Conservation (phyloP, 2,329 filamentous ascomycete species). For the Microdochium bolleyi region DNA sequence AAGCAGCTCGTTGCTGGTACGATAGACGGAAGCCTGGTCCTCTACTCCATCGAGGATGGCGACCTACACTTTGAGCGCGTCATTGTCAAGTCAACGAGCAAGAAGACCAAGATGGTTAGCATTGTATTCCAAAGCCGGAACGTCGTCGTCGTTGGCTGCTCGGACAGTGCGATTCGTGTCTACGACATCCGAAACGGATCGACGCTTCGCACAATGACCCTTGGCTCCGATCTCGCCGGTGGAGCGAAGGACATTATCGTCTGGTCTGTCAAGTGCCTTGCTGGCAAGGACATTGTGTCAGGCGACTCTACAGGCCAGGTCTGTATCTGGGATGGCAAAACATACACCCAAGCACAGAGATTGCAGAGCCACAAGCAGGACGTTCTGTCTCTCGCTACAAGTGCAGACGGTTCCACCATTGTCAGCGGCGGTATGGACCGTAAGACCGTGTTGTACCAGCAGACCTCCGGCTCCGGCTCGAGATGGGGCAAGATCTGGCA, state of each 20-base stretch:
- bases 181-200: conserved; percentile 78
- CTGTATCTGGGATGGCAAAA: conserved; percentile 88
- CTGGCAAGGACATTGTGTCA: conserved; percentile 84
- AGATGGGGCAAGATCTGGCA: conserved; percentile 85
- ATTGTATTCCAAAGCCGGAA: conserved; percentile 82
- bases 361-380: conserved; percentile 85
- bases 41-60: conserved; percentile 79
- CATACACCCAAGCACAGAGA: conserved; percentile 79
- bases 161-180: conserved; percentile 86
- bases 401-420: conserved; percentile 71
- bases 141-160: conserved; percentile 81
- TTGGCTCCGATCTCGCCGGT: conserved; percentile 70
- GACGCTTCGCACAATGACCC: conserved; percentile 71
- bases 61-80: conserved; percentile 75
- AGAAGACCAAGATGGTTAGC: conserved; percentile 83
- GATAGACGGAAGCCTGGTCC: conserved; percentile 79
- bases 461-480: conserved; percentile 47
- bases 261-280: conserved; percentile 86
- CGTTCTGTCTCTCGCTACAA: conserved; percentile 79
- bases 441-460: conserved; percentile 75
- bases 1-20: conserved; percentile 76
- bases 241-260: conserved; percentile 81
- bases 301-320: conserved; percentile 93
- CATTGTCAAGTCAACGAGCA: conserved; percentile 67
- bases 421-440: conserved; percentile 90